Evolutionary conservation across 768 basidiomycete genomes (phyloP).

Genomic region (Pisolithus marmoratus): DNA sequence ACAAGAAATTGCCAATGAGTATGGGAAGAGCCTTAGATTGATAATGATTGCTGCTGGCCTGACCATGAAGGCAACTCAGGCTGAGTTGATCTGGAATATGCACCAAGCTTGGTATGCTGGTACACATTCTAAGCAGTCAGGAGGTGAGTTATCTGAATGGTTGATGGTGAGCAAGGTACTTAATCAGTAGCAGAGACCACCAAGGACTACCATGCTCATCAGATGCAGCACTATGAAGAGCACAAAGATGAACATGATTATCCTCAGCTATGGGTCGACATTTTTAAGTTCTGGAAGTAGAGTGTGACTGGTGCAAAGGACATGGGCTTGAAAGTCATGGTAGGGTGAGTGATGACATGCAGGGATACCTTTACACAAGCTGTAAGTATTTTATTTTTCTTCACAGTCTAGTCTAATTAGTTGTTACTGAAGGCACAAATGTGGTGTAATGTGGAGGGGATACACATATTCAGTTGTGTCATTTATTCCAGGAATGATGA

Average conservation of each 20-base stretch:
- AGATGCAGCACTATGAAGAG: neutral
- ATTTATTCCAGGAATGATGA: neutral
- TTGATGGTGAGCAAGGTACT: neutral
- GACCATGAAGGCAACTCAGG: neutral
- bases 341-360: too few species aligned
- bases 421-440: neutral
- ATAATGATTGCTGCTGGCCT: slow-evolving; percentile 1
- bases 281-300: too few species aligned
- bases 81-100: slow-evolving; percentile 1
- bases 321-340: too few species aligned
- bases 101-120: slow-evolving; percentile 2
- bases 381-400: neutral
- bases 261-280: neutral
- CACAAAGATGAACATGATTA: neutral
- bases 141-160: neutral
- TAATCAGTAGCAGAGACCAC: neutral
- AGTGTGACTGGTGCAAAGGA: too few species aligned
- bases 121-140: neutral
- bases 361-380: too few species aligned
- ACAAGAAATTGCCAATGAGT: neutral
- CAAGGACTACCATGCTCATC: neutral
- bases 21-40: neutral
- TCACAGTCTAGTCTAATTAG: neutral
- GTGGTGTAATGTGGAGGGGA: neutral
- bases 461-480: neutral